Evolutionary conservation across 2,329 filamentous ascomycete genomes (phyloP), one percentile per base, ranked within the genome.

Genomic region (Proliferodiscus dingleyae): DNA sequence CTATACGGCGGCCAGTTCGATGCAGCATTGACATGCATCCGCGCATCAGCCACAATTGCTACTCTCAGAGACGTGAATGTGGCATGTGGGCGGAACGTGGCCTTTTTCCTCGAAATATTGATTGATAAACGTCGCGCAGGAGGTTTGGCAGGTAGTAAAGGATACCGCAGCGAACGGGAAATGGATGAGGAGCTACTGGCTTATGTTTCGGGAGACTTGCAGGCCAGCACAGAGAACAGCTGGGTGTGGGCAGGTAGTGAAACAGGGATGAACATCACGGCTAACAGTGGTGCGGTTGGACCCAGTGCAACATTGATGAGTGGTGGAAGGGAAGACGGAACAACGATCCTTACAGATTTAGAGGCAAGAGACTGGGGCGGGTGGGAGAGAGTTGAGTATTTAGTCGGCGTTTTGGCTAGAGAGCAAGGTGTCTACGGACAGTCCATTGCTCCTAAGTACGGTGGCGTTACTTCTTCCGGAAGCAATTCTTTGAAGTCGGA

Each of bases 121-220:
- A 68, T 80, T 1, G 76, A 79, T 26, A 77, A 77, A 29, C 56
- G 74, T 15, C 72, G 71, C 9, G 69, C 64, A 11, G 65, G 66
- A 13, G 64, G 66, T 2, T 54, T 63, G 1, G 59, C 58, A 2
- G 55, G 51, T 7, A 50, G 49, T 26, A 48, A 39, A 40, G 46
- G 34, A 7, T 54, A 51, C 23, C 40, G 48, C 8, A 41, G 48
- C 9, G 49, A 53, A 9, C 45, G 48, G 6, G 56, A 58, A 11
- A 40, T 60, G 46, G 90, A 98, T 59, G 90, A 97, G 62, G 91
- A 96, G 63, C 77, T 97, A 56, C 70, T 97, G 22, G 87, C 83
- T 0, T 95, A 95, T 58, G 81, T 87, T 1, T 91, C 87, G 23
- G 87, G 84, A 0, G 93, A 97, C 66, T 73, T 94, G 59, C 91